Conservation (phyloP, 305 asterid species). For the Fraxinus floribunda region DNA sequence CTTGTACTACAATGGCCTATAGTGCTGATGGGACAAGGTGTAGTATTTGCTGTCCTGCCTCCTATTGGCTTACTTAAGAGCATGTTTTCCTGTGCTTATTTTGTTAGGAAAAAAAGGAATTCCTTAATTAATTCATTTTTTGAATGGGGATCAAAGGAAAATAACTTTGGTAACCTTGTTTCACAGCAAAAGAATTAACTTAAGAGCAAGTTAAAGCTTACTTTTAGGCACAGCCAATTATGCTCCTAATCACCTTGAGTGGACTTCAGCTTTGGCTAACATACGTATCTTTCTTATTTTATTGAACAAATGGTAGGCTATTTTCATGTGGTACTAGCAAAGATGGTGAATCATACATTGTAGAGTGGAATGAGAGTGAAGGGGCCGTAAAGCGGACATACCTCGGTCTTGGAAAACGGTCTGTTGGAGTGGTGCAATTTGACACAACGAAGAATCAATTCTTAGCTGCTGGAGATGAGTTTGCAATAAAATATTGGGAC, state of each 20-base stretch:
- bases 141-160: background rate
- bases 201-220: background rate
- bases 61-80: background rate
- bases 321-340: conserved; percentile 71
- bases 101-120: background rate
- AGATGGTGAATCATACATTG: conserved; percentile 58
- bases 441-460: conserved; percentile 62
- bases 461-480: conserved; percentile 83
- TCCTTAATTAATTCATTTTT: background rate
- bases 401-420: conserved; percentile 53
- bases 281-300: background rate
- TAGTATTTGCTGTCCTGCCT: background rate
- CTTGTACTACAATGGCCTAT: conserved; percentile 76
- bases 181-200: background rate
- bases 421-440: conserved; percentile 63
- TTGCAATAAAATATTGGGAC: conserved; percentile 63
- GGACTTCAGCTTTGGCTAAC: background rate
- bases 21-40: conserved; percentile 84
- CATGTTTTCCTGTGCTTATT: background rate
- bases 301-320: conserved; percentile 38
- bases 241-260: background rate
- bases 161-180: background rate
- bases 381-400: conserved; percentile 59
- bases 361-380: conserved; percentile 75
- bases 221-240: background rate